Base-by-base conservation (phyloP, 176 grass and related monocot species). In the Avena eriantha region DNA sequence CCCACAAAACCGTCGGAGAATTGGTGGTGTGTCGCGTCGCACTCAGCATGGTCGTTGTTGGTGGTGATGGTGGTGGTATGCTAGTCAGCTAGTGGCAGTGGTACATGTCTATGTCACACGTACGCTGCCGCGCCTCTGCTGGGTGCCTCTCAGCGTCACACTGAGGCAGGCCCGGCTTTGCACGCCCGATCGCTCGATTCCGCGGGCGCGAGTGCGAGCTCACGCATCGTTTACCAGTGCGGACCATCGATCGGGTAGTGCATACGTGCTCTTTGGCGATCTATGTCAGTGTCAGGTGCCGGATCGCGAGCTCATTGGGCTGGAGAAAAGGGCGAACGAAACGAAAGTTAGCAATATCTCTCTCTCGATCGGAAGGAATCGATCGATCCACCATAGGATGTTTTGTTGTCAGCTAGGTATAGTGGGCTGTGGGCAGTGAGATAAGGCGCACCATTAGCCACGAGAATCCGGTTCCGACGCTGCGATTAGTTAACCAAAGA, bases 381-480 rank as follows among this genome's bases (percentile, higher is more conserved):
- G 18, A 70, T 59, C 49, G 26, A 45, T 65, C 69, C 18, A 65
- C 70, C 81, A 79, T 19, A 41, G 39, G 39, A 41, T 59, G 56
- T 8, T 13, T 17, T 17, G 6, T 36, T 84, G 23, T 34, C 10
- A 22, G 55, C 31, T 65, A 14, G 56, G 34, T 29, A 23, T 63
- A 63, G 67, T 67, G 88, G 19, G 58, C 2, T 21, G 49, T 13
- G 29, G 29, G 68, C 34, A 45, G 87, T n/a, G 39, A 19, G 87
- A 89, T 81, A 84, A 84, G 87, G 21, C 36, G 83, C 70, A 73
- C 43, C 70, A 61, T 41, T 51, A 67, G 34, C 49, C 82, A 14
- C 78, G 51, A 26, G 88, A 86, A 90, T 82, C 79, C 7, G 80
- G 80, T 87, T 87, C 84, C 45, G 54, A n/a, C 17, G 16, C 84